These are phyloP conservation scores for Kalanchoe fedtschenkoi DNA, from an alignment of 164 flowering plant species.

Conservation along the genomic window DNA sequence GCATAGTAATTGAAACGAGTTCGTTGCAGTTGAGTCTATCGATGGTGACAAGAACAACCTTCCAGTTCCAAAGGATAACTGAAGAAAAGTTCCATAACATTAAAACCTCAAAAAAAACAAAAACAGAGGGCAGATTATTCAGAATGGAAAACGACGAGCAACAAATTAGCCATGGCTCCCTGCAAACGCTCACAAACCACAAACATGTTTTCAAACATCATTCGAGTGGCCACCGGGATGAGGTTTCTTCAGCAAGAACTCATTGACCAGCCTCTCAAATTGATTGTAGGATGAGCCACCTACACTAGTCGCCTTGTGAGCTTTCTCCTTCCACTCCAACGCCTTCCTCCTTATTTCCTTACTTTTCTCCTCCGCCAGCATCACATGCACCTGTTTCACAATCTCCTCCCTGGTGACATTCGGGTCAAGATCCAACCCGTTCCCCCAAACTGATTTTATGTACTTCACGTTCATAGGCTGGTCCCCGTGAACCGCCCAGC, in stretches of 20 bases:
- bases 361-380: background rate
- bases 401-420: slow-evolving; percentile 4
- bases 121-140: too few species aligned
- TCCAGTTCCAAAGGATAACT: too few species aligned
- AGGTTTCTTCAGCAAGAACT: slow-evolving; percentile 1
- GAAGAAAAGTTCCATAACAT: too few species aligned
- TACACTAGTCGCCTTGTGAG: background rate
- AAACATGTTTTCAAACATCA: background rate
- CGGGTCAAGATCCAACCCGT: slow-evolving; percentile 3
- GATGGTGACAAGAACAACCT: too few species aligned
- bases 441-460: slow-evolving; percentile 1
- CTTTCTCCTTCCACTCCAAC: slow-evolving; percentile 4
- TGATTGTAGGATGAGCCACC: slow-evolving; percentile 2
- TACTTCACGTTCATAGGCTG: slow-evolving; percentile 3
- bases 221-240: background rate
- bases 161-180: too few species aligned
- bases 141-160: too few species aligned
- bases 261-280: background rate
- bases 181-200: background rate
- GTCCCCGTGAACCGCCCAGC: slow-evolving; percentile 6
- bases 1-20: too few species aligned
- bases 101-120: too few species aligned
- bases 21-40: too few species aligned
- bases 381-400: background rate
- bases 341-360: background rate